A percentile compares a stretch with the other conserved stretches of the same genome.
phyloP scores from a whole-genome alignment of 176 grass and related monocot genomes.

The Dactylis glomerata region DNA sequence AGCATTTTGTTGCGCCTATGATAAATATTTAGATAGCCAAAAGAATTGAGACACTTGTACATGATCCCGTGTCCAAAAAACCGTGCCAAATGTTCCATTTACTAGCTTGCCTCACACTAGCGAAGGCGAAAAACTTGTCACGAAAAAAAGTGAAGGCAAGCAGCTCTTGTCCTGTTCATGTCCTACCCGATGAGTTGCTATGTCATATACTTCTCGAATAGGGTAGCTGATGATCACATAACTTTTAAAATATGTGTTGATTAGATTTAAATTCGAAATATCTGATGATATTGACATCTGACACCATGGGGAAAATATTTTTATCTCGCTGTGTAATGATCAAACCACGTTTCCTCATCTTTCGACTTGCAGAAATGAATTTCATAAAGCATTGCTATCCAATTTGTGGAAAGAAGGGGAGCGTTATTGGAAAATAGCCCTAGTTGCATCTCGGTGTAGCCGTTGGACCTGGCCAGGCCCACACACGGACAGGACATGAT shows the following conservation, averaged over 20 bases:
- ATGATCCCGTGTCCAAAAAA: too few relatives aligned
- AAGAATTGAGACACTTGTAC: not conserved
- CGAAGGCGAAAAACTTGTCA: too few relatives aligned
- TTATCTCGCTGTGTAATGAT: too few relatives aligned
- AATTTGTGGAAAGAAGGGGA: fast-evolving
- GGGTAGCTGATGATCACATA: too few relatives aligned
- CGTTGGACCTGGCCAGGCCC: slow-evolving; percentile 34
- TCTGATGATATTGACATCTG: too few relatives aligned
- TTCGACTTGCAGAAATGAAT: too few relatives aligned
- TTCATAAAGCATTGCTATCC: not conserved
- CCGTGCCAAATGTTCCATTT: too few relatives aligned
- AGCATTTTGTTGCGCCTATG: not conserved
- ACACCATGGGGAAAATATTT: too few relatives aligned
- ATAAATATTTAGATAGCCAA: not conserved
- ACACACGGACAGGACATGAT: not conserved
- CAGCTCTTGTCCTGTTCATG: not conserved
- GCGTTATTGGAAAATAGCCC: fast-evolving
- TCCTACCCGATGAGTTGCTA: not conserved
- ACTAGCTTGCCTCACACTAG: not conserved
- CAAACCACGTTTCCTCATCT: too few relatives aligned
- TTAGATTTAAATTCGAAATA: too few relatives aligned
- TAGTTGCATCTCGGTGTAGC: slow-evolving; percentile 23
- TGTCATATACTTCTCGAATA: not conserved
- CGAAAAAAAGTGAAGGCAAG: too few relatives aligned
- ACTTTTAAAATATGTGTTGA: too few relatives aligned